Evolutionary conservation across 495 filamentous ascomycete species (phyloP), one percentile per base, ranked within the genome.

Genomic region (Annulohypoxylon nitens): DNA sequence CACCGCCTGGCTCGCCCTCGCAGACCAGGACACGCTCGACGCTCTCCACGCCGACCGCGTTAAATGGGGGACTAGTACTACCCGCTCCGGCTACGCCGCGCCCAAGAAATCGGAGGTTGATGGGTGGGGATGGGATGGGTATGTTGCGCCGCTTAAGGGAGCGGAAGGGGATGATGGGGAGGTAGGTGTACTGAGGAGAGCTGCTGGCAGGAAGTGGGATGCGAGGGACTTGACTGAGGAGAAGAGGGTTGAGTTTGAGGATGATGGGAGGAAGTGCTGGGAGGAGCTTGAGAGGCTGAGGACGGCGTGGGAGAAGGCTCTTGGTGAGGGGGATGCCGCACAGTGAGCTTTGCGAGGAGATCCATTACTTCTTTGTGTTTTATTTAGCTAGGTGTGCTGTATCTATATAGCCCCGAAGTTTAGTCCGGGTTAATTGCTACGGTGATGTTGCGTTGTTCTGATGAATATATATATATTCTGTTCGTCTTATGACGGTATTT

Each of bases 11-110:
- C 82, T 97, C 14, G 91, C 93, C 0, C 85, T 98, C 26, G 86
- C 89, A 8, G 80, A 89, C n/a, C 88, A 93, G 67, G 80, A 82
- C 1, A 83, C 83, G 45, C 81, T 99, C 30, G 91, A 94, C 73
- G 84, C 84, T 8, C 64, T 73, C 10, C 34, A 50, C 26, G 84
- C 82, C n/a, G 89, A 91, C 45, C 83, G 86, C 45, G 83, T 83
- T 11, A 99, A 99, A 84, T 99, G 95, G 95, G 96, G 96, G 4
- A 92, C 90, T 9, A 86, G 88, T 48, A 87, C 84, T 3, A 85
- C 91, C 73, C 72, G 82, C 14, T 67, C 78, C 47, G 95, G 95
- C 0, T 64, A 80, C 23, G 87, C 86, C 74, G 79, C 85, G 16
- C 86, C 91, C 5, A 88, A 85, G 80, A 88, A 87, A 74, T 93